Conservation (phyloP, 352 stramenopile genomes). For the Phytopythium sindhum region DNA sequence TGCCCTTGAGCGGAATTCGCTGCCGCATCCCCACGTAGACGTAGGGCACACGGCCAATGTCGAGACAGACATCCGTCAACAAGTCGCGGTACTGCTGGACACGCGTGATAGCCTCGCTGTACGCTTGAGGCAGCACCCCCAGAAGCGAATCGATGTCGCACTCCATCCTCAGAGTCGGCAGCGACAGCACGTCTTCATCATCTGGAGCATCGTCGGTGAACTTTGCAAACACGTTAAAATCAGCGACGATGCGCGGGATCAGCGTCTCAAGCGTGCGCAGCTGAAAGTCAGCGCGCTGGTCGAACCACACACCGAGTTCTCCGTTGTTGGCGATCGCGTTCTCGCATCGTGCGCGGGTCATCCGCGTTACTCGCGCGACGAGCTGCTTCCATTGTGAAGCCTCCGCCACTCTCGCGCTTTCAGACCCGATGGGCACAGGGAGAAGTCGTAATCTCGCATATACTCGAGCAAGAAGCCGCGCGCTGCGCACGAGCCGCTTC, state of each 20-base stretch:
- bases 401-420: conserved; percentile 9
- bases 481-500: not conserved
- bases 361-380: conserved; percentile 7
- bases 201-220: not conserved
- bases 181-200: not conserved
- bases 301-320: conserved; percentile 29
- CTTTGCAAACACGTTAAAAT: not conserved
- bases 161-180: conserved; percentile 16
- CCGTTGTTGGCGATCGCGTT: conserved; percentile 16
- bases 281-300: conserved; percentile 15
- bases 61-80: conserved; percentile 40
- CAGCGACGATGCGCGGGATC: not conserved
- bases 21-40: conserved; percentile 29
- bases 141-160: conserved; percentile 37
- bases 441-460: conserved; percentile 14
- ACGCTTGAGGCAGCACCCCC: conserved; percentile 21
- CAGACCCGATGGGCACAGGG: not conserved
- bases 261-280: conserved; percentile 31
- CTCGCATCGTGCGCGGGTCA: conserved; percentile 25
- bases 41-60: conserved; percentile 27
- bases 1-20: conserved; percentile 14
- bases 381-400: not conserved
- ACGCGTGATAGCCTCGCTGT: conserved; percentile 16
- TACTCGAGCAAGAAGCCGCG: not conserved
- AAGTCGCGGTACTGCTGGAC: conserved; percentile 17